Evolutionary conservation across 2,329 filamentous ascomycete genomes (phyloP), one percentile per base, ranked within the genome.

Genomic region (Paraphoma chrysanthemicola): DNA sequence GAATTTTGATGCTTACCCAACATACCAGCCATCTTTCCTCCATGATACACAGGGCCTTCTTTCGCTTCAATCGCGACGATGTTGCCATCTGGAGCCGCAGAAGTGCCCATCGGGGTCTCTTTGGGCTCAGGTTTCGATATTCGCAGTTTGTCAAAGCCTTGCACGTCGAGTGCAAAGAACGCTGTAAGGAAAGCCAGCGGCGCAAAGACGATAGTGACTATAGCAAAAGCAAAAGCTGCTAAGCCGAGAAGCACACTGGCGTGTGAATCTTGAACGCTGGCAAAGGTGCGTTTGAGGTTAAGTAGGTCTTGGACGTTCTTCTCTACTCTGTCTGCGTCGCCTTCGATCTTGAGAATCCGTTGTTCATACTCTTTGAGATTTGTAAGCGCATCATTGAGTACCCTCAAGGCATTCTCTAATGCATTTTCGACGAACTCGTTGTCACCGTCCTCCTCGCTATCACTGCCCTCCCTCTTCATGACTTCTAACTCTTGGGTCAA

Each of bases 101-200:
- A n/a, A 9, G 39, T 38, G 33, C 6, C n/a, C 2, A 3, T 6
- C 3, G 6, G 23, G 23, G 23, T 23, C 23, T 23, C 23, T 23
- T 23, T 23, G 23, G 23, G 23, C 23, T 23, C 2, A 11, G n/a
- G n/a, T 38, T 3, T 38, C 6, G 33, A 38, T 11, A 38, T n/a
- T 11, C 33, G 33, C 10, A 38, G 6, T 6, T 6, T 11, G 33
- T 38, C 33, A 6, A 38, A 38, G 10, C 33, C 33, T 38, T 38
- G 33, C 33, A 38, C n/a, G 33, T 38, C 17, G 11, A 53, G n/a
- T 16, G 82, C 58, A 29, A 59, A 64, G 4, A 64, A 52, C 6
- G 29, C 39, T 11, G 53, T 51, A 7, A 62, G n/a, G 47, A 62
- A 62, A 4, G 54, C 31, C 17, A 64, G 28, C 10, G 61, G 61